Percentiles rank a stretch among this genome's conserved stretches.
These are phyloP conservation scores for Zymoseptoria brevis DNA, from an alignment of 2,329 filamentous ascomycete species.

Conservation along the genomic window DNA sequence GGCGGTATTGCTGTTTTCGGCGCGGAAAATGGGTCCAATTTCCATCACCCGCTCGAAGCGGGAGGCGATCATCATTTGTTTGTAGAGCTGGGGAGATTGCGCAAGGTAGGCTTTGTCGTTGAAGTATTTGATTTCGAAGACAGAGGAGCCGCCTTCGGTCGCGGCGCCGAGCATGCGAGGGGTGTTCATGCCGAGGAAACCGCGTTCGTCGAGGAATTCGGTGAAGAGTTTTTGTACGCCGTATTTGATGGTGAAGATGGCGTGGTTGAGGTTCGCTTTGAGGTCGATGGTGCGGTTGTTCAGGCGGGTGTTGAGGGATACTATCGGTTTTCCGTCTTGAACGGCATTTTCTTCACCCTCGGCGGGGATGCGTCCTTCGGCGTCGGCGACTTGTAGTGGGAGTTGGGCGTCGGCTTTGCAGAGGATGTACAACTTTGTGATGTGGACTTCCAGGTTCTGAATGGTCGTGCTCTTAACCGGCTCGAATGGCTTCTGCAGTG, in stretches of 20 bases:
- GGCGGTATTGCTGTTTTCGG: conserved; percentile 79
- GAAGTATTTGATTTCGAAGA: conserved; percentile 88
- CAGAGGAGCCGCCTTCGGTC: conserved; percentile 85
- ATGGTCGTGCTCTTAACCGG: conserved; percentile 83
- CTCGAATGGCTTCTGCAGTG: conserved; percentile 73
- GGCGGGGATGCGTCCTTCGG: conserved; percentile 42
- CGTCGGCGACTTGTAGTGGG: conserved; percentile 52
- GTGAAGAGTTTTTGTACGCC: conserved; percentile 63
- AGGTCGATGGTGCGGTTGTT: conserved; percentile 93
- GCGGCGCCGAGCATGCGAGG: conserved; percentile 84
- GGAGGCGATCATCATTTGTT: conserved; percentile 77
- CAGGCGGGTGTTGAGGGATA: conserved; percentile 74
- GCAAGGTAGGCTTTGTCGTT: conserved; percentile 72
- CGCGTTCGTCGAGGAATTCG: conserved; percentile 66
- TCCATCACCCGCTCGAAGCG: conserved; percentile 70
- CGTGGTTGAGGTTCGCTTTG: conserved; percentile 81
- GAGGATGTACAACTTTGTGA: conserved; percentile 75
- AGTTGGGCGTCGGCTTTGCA: conserved; percentile 54
- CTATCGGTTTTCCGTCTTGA: conserved; percentile 55
- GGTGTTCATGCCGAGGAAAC: conserved; percentile 79
- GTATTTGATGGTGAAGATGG: conserved; percentile 65
- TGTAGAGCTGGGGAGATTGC: conserved; percentile 78
- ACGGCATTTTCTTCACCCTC: conserved; percentile 41
- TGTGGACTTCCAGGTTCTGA: conserved; percentile 74
- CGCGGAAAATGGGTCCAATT: conserved; percentile 73